These are phyloP conservation scores for Apiotrichum gracile DNA, from an alignment of 1,284 basidiomycete genomes.

Conservation along the genomic window DNA sequence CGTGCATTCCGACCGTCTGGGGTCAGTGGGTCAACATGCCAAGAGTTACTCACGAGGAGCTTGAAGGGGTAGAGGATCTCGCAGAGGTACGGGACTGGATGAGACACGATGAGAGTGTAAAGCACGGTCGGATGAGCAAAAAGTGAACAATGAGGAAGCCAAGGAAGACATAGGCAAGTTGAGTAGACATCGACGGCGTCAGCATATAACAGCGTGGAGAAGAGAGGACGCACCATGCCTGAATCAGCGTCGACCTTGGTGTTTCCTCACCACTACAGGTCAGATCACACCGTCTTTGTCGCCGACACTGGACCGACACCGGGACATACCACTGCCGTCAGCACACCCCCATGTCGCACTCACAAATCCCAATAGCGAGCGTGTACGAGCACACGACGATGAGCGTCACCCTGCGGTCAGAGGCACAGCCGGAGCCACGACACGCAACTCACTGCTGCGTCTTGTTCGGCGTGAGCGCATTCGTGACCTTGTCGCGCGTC, in stretches of 20 bases:
- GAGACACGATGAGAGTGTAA: background rate
- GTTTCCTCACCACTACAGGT: background rate
- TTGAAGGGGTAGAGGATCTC: conserved; percentile 85
- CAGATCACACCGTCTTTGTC: background rate
- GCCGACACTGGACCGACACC: background rate
- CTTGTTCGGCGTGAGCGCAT: conserved; percentile 8
- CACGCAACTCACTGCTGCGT: conserved; percentile 1
- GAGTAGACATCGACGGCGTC: too few relatives aligned
- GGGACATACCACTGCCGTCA: conserved; percentile 12
- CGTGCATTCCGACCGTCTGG: conserved; percentile 83
- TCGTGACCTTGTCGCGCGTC: background rate
- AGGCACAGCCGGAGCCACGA: background rate
- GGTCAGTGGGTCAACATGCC: conserved; percentile 31
- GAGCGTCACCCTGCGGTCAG: conserved; percentile 29
- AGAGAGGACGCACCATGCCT: conserved; percentile 26
- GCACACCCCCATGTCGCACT: conserved; percentile 5
- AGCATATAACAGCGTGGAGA: too few relatives aligned
- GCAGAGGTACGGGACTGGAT: conserved; percentile 35
- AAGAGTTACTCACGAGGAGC: conserved; percentile 51
- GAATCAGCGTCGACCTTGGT: background rate
- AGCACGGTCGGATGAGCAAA: too few relatives aligned
- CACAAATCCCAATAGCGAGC: conserved; percentile 35
- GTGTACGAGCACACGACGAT: conserved; percentile 38
- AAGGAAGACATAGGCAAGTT: background rate
- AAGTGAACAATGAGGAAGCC: too few relatives aligned